A percentile compares a stretch with the other conserved stretches of the same genome.
phyloP scores from a whole-genome alignment of 345 rosid species.

The rapeseed (Brassica napus) region DNA sequence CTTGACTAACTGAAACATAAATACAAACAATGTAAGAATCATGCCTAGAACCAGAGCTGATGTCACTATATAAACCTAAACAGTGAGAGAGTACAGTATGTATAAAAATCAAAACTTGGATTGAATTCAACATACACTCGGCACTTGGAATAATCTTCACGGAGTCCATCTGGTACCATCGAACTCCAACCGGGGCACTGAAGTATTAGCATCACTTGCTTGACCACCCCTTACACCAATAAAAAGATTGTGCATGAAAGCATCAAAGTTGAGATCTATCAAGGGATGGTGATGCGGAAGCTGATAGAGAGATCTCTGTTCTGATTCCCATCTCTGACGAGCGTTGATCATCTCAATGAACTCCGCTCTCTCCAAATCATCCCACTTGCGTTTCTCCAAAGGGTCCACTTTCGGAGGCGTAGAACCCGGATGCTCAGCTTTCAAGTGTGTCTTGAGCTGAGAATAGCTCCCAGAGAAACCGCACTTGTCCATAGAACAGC shows the following conservation, averaged over 20 bases:
- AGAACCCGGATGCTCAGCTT: slow-evolving; percentile 51
- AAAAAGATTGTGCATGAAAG: slow-evolving; percentile 24
- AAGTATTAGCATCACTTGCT: neutral
- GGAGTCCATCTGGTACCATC: slow-evolving; percentile 26
- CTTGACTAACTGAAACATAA: slow-evolving; percentile 26
- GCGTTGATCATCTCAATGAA: slow-evolving; percentile 42
- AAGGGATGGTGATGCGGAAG: slow-evolving; percentile 26
- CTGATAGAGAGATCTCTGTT: slow-evolving; percentile 32
- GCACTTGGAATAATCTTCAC: slow-evolving; percentile 12
- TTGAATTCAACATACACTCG: neutral
- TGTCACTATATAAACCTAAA: slow-evolving; percentile 21
- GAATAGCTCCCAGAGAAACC: slow-evolving; percentile 53
- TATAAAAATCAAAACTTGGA: slow-evolving; percentile 33
- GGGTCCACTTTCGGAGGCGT: slow-evolving; percentile 53
- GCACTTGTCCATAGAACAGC: slow-evolving; percentile 51
- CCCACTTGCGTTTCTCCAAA: slow-evolving; percentile 49
- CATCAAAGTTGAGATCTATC: slow-evolving; percentile 34
- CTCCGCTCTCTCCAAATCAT: slow-evolving; percentile 47
- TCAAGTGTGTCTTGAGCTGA: slow-evolving; percentile 64
- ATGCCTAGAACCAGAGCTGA: slow-evolving; percentile 25
- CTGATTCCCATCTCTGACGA: slow-evolving; percentile 35
- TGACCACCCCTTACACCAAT: slow-evolving; percentile 6
- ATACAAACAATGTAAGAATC: slow-evolving; percentile 19
- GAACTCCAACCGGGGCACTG: slow-evolving; percentile 15
- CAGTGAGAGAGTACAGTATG: slow-evolving; percentile 1